Evolutionary conservation across 2,329 filamentous ascomycete genomes (phyloP), one percentile per base, ranked within the genome.

Genomic region (Ambrosiella beaveri): DNA sequence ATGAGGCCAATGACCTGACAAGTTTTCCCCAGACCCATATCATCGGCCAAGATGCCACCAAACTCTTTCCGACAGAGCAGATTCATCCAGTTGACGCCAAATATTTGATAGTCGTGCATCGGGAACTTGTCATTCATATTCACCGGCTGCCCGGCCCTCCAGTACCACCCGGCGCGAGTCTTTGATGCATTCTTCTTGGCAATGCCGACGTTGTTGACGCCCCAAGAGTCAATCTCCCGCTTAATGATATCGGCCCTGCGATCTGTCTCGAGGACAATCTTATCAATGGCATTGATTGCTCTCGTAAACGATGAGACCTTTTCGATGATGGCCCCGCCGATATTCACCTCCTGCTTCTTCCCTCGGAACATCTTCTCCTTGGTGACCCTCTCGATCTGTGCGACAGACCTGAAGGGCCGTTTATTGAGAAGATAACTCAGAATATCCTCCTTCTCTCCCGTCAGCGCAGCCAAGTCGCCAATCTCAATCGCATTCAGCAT

Each of bases 21-120:
- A 0, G 93, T 98, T 74, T 98, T 98, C 51, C 93, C 93, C 45
- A 91, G 74, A 56, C 87, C 93, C 93, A 98, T 98, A 67, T 98
- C 93, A 67, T 98, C 93, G 1, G 93, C 93, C 15, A 98, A 75
- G 59, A 98, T 97, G 62, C 89, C 91, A 51, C 88, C 91, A 56
- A 94, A 78, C 36, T 82, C 77, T 59, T 86, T 82, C 56, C 83
- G 77, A 71, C 88, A 95, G 12, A 98, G 76, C 51, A 97, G 71
- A 58, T 84, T 82, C 66, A 98, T 78, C 93, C 93, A 98, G 67
- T 97, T 97, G 56, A 98, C 77, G 3, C 93, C 93, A 37, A 95
- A 88, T 17, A 97, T 73, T 67, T 98, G 93, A 66, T 96, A 97
- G 40, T 93, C 84, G 67, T 97, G 96, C 74, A 98, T 82, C 44